Percentiles rank a stretch among this genome's conserved stretches.
phyloP scores from a whole-genome alignment of 805 yeast species.

The Pichia nakasei region DNA sequence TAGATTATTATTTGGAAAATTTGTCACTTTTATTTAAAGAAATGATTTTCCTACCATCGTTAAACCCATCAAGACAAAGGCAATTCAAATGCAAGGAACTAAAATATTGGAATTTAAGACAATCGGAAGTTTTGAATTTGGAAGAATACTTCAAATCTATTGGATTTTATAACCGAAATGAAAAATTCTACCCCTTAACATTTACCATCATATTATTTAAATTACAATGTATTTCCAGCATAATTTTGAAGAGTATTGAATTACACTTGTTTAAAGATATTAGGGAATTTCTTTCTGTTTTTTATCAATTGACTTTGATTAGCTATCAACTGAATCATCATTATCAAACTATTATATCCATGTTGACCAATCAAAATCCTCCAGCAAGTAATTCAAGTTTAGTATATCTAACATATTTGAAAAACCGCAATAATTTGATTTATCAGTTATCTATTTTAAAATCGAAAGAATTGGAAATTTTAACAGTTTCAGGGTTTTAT shows the following conservation, averaged over 20 bases:
- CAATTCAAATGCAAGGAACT: constrained; percentile 56
- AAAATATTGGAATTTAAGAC: constrained; percentile 67
- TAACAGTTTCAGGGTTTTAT: constrained; percentile 18
- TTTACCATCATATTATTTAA: constrained; percentile 64
- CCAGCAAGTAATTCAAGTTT: neutral
- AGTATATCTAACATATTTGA: constrained; percentile 1
- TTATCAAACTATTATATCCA: neutral
- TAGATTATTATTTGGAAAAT: constrained; percentile 15
- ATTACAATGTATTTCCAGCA: constrained; percentile 60
- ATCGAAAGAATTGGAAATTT: constrained; percentile 18
- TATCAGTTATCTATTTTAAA: constrained; percentile 21
- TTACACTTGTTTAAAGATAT: constrained; percentile 55
- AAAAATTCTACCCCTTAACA: constrained; percentile 42
- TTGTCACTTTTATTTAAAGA: constrained; percentile 6
- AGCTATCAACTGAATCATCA: constrained; percentile 17
- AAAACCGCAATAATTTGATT: constrained; percentile 2
- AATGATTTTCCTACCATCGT: constrained; percentile 22
- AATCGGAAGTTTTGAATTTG: constrained; percentile 59
- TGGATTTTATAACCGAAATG: constrained; percentile 22
- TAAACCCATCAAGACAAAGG: constrained; percentile 77
- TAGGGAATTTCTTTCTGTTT: constrained; percentile 60
- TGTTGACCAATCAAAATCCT: neutral
- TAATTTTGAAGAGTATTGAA: constrained; percentile 67
- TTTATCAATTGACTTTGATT: constrained; percentile 44
- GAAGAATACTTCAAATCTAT: constrained; percentile 31